Evolutionary conservation across 495 filamentous ascomycete species (phyloP).

Genomic region (Opeltia flavorubescens): DNA sequence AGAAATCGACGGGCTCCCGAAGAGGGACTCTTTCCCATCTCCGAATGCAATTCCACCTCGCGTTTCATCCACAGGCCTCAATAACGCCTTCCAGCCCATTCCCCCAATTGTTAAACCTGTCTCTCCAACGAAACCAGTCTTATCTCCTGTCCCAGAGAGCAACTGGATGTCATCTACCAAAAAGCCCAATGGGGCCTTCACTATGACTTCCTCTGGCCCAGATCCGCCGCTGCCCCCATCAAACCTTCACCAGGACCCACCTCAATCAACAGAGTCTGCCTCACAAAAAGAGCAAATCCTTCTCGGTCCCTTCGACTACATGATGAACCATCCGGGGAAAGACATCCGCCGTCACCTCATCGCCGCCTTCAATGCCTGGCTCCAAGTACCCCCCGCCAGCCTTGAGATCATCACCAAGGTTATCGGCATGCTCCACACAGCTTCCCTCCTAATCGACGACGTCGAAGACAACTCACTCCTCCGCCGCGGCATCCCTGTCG

Average conservation of each 20-base stretch:
- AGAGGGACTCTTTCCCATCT: conserved; percentile 24
- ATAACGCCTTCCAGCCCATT: conserved; percentile 15
- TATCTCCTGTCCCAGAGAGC: conserved; percentile 39
- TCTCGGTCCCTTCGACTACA: conserved; percentile 77
- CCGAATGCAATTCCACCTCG: conserved; percentile 60
- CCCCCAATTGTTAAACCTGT: conserved; percentile 9
- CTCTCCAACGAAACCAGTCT: conserved; percentile 31
- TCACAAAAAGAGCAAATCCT: conserved; percentile 64
- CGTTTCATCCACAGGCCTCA: conserved; percentile 48
- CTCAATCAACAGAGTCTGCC: conserved; percentile 42
- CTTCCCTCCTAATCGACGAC: conserved; percentile 86
- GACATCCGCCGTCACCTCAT: conserved; percentile 79
- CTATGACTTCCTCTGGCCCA: background rate
- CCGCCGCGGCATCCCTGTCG: conserved; percentile 78
- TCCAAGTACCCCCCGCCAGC: conserved; percentile 65
- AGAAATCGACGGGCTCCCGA: too few relatives aligned
- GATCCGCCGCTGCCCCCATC: conserved; percentile 5
- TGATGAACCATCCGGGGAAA: conserved; percentile 75
- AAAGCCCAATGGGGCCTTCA: conserved; percentile 1
- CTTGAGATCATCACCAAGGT: conserved; percentile 76
- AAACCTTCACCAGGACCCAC: conserved; percentile 16
- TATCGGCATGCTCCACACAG: conserved; percentile 85
- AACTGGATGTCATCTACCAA: conserved; percentile 34
- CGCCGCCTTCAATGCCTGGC: conserved; percentile 79
- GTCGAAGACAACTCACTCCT: conserved; percentile 76